Percentiles rank a stretch among this genome's conserved stretches.
Evolutionary conservation across 257 asterid species (phyloP).

Genomic region (Nicotiana paniculata): DNA sequence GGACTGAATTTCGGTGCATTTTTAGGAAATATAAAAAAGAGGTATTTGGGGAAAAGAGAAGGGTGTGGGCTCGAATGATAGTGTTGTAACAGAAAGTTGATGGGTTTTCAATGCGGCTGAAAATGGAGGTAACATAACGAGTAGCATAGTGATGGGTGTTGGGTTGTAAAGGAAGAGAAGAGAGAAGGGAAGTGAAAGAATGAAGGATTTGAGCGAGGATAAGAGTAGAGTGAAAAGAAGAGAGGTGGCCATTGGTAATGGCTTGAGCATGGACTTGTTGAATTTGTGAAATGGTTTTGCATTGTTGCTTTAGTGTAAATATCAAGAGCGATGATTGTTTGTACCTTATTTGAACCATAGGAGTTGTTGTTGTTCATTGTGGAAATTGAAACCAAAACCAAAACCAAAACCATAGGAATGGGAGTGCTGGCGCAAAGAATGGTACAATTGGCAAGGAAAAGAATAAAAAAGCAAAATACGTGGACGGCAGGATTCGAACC

Average conservation of each 20-base stretch:
- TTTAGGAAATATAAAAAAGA: constrained; percentile 33
- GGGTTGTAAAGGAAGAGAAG: constrained; percentile 8
- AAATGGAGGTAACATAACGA: constrained; percentile 41
- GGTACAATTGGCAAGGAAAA: not conserved
- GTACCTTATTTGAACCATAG: constrained; percentile 27
- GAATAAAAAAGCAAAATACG: constrained; percentile 10
- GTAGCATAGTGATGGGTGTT: not conserved
- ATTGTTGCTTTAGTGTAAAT: constrained; percentile 26
- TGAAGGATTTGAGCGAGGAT: constrained; percentile 60
- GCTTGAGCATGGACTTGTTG: constrained; percentile 70
- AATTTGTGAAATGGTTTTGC: constrained; percentile 46
- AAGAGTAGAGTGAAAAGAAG: constrained; percentile 33
- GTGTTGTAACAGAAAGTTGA: constrained; percentile 58
- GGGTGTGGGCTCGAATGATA: constrained; percentile 56
- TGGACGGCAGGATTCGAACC: constrained; percentile 99
- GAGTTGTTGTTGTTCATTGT: not conserved
- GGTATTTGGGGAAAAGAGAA: constrained; percentile 36
- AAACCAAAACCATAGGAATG: not conserved
- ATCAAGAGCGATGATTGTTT: constrained; percentile 32
- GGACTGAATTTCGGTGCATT: constrained; percentile 51
- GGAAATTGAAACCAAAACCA: not conserved
- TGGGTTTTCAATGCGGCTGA: constrained; percentile 49
- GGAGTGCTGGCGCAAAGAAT: not conserved
- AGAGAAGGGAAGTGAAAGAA: constrained; percentile 31
- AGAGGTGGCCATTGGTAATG: constrained; percentile 49